Base-by-base conservation (phyloP, 1,284 basidiomycete genomes). In the Golubevia sp. region DNA sequence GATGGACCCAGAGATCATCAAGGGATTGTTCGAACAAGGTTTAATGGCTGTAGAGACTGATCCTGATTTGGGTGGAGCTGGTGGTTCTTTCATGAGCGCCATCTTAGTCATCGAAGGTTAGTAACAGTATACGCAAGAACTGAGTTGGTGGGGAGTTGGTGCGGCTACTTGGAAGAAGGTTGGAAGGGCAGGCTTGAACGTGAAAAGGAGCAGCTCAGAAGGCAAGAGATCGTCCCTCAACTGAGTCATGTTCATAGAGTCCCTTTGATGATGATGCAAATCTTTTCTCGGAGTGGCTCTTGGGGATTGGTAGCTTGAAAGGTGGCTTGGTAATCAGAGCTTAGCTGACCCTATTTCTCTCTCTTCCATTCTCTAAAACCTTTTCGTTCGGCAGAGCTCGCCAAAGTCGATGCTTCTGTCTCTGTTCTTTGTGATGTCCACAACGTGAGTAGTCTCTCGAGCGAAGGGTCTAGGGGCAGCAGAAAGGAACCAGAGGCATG, bases 11-110 rank as follows among this genome's bases (percentile, higher is more conserved):
- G 87, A 85, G 1, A 86, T 99, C 76, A 93, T 99, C 82, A 88
- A 92, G 79, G 93, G 91, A 0, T 88, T 98, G 21, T 99, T 97
- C 70, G 94, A 97, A 64, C 93, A 97, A 85, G 96, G 96, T 30
- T 93, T 97, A 81, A 99, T 99, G 97, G 95, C 92, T 56, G 94
- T 99, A 71, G 96, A 99, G 86, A 97, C 93, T 2, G 88, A 88
- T 61, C 88, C 89, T 13, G 92, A 92, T 48, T 88, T 91, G 68
- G 92, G 91, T 20, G 97, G 97, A 55, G 88, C 96, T 2, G 94
- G 92, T 73, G 91, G 89, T 56, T 94, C 93, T 3, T 99, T 99
- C 86, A 97, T 91, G 0, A 90, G 93, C 2, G 95, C 97, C 38
- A 94, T 99, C 77, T 93, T 99, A 70, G 92, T 92, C 49, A 96